Evolutionary conservation across 768 basidiomycete genomes (phyloP).

Genomic region (Thelephora aurantiotincta): DNA sequence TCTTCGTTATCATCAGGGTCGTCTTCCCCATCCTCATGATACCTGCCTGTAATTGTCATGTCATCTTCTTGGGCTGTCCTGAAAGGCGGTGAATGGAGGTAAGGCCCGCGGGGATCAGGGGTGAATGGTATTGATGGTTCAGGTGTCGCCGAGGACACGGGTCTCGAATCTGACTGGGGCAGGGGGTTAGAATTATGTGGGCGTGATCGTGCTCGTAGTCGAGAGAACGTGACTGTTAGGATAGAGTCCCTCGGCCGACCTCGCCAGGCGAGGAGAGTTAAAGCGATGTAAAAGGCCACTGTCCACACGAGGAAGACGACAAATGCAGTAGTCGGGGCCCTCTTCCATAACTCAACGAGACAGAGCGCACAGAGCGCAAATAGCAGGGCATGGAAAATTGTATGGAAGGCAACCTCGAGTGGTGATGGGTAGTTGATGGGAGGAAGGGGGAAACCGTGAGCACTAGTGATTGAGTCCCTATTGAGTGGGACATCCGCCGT

Average conservation of each 20-base stretch:
- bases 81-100: conserved; percentile 52
- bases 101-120: conserved; percentile 41
- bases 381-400: conserved; percentile 42
- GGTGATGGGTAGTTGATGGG: conserved; percentile 19
- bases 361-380: conserved; percentile 44
- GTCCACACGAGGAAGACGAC: conserved; percentile 53
- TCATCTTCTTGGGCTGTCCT: conserved; percentile 30
- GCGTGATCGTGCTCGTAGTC: conserved; percentile 21
- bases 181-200: conserved; percentile 11
- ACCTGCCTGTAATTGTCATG: conserved; percentile 20
- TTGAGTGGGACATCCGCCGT: conserved; percentile 33
- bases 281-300: conserved; percentile 36
- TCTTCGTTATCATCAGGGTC: conserved; percentile 56
- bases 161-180: no score
- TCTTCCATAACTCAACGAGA: conserved; percentile 43
- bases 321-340: conserved; percentile 41
- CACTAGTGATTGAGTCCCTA: conserved; percentile 20
- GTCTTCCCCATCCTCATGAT: conserved; percentile 40
- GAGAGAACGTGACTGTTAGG: conserved; percentile 32
- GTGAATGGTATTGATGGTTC: conserved; percentile 27
- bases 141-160: conserved; percentile 11
- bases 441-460: not conserved
- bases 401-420: conserved; percentile 28
- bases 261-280: conserved; percentile 42
- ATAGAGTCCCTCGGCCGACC: conserved; percentile 44